Evolutionary conservation across 1,284 basidiomycete species (phyloP).

Genomic region (Austroboletus niveus): DNA sequence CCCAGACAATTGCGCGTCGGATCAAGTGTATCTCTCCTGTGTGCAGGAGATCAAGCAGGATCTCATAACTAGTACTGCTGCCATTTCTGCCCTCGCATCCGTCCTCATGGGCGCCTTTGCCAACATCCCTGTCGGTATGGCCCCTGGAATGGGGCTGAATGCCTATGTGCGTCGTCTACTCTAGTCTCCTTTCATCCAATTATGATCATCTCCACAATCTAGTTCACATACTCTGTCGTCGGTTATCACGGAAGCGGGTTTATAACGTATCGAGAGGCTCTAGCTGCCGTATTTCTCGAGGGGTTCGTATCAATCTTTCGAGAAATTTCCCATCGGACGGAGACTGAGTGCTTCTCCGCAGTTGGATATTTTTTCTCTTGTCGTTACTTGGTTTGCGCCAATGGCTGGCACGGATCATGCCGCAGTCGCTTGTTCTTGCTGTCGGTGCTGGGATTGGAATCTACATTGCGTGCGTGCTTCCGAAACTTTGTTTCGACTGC

Average conservation of each 20-base stretch:
- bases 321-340: not conserved
- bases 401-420: slow-evolving; percentile 88
- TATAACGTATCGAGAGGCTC: slow-evolving; percentile 77
- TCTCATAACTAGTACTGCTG: slow-evolving; percentile 77
- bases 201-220: slow-evolving; percentile 1
- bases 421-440: slow-evolving; percentile 81
- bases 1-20: slow-evolving; percentile 50
- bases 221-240: slow-evolving; percentile 89
- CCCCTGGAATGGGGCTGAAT: slow-evolving; percentile 79
- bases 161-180: slow-evolving; percentile 61
- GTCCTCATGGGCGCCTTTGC: slow-evolving; percentile 83
- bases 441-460: slow-evolving; percentile 87
- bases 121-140: slow-evolving; percentile 82
- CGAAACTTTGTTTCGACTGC: not conserved
- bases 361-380: slow-evolving; percentile 82
- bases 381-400: slow-evolving; percentile 86
- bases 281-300: slow-evolving; percentile 88
- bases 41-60: slow-evolving; percentile 67
- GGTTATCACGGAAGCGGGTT: slow-evolving; percentile 79
- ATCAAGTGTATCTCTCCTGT: slow-evolving; percentile 65
- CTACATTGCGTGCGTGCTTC: slow-evolving; percentile 65
- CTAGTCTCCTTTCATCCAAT: not conserved
- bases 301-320: slow-evolving; percentile 46
- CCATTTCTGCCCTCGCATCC: slow-evolving; percentile 72
- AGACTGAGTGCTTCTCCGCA: slow-evolving; percentile 20